Evolutionary conservation across 352 stramenopile species (phyloP).

Genomic region (Phytophthora litchii): DNA sequence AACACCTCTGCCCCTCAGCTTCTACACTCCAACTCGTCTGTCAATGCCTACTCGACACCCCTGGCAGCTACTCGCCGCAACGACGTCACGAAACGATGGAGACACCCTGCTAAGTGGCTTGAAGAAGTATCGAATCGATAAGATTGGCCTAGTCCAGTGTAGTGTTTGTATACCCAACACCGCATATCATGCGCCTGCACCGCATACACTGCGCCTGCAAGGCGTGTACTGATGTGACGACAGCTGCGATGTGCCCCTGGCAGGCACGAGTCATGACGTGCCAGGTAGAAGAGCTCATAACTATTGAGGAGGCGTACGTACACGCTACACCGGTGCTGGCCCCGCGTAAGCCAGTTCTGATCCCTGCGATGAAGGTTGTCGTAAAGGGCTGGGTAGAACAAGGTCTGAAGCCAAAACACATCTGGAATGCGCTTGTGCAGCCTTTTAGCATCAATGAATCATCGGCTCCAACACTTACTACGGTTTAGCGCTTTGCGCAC

Average conservation of each 20-base stretch:
- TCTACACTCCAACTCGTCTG: too few relatives aligned
- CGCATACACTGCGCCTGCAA: background rate
- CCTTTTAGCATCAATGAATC: conserved; percentile 11
- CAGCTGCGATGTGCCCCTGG: conserved; percentile 4
- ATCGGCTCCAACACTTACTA: background rate
- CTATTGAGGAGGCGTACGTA: conserved; percentile 16
- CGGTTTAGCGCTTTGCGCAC: conserved; percentile 9
- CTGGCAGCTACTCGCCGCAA: too few relatives aligned
- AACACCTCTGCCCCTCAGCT: too few relatives aligned
- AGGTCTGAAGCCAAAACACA: conserved; percentile 18
- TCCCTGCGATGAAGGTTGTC: conserved; percentile 11
- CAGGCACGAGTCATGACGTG: conserved; percentile 18
- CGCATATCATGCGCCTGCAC: background rate
- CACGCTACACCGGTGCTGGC: background rate
- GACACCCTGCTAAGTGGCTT: too few relatives aligned
- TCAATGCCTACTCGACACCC: too few relatives aligned
- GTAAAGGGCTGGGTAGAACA: conserved; percentile 7
- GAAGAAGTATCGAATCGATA: too few relatives aligned
- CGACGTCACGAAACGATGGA: too few relatives aligned
- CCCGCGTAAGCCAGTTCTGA: conserved; percentile 10
- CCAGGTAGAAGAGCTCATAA: background rate
- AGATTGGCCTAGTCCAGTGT: too few relatives aligned
- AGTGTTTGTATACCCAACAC: too few relatives aligned
- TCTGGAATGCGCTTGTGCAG: conserved; percentile 12
- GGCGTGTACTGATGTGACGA: background rate